phyloP scores from a whole-genome alignment of 768 basidiomycete species.

The Goffeauzyma gilvescens region DNA sequence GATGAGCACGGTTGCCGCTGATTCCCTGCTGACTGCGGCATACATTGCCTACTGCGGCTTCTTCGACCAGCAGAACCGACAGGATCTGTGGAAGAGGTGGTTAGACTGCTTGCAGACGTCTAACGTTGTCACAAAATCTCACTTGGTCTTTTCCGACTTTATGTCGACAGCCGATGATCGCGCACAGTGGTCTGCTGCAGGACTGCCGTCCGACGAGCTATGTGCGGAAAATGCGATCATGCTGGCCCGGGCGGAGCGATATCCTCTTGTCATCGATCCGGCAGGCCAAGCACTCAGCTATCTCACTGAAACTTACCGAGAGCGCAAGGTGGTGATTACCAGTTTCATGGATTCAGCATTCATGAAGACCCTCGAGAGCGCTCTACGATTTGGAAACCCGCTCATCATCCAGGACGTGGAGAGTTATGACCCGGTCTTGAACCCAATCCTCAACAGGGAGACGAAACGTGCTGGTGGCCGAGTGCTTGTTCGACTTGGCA shows the following conservation, averaged over 20 bases:
- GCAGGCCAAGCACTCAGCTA: conserved; percentile 92
- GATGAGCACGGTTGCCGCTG: conserved; percentile 96
- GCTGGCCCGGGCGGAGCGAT: conserved; percentile 93
- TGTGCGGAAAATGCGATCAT: conserved; percentile 99
- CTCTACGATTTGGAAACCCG: conserved; percentile 95
- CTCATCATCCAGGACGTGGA: conserved; percentile 96
- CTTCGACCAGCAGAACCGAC: conserved; percentile 95
- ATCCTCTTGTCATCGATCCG: conserved; percentile 92
- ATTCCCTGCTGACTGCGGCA: conserved; percentile 82
- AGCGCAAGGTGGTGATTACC: conserved; percentile 91
- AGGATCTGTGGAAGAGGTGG: conserved; percentile 44
- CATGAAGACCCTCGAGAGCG: conserved; percentile 93
- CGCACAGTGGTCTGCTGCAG: conserved; percentile 83
- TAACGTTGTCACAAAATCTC: conserved; percentile 73
- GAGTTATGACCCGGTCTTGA: conserved; percentile 88
- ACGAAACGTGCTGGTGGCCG: conserved; percentile 89
- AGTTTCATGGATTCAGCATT: conserved; percentile 98
- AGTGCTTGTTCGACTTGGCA: conserved; percentile 87
- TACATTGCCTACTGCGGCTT: conserved; percentile 95
- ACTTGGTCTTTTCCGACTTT: conserved; percentile 84
- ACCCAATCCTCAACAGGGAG: conserved; percentile 91
- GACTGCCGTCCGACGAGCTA: conserved; percentile 83
- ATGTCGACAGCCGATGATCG: conserved; percentile 93
- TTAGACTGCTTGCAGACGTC: conserved; percentile 70
- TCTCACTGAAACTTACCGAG: conserved; percentile 81